A percentile compares a stretch with the other conserved stretches of the same genome.
These are phyloP conservation scores for Komagataella mondaviorum DNA, from an alignment of 805 yeast genomes.

Conservation along the genomic window DNA sequence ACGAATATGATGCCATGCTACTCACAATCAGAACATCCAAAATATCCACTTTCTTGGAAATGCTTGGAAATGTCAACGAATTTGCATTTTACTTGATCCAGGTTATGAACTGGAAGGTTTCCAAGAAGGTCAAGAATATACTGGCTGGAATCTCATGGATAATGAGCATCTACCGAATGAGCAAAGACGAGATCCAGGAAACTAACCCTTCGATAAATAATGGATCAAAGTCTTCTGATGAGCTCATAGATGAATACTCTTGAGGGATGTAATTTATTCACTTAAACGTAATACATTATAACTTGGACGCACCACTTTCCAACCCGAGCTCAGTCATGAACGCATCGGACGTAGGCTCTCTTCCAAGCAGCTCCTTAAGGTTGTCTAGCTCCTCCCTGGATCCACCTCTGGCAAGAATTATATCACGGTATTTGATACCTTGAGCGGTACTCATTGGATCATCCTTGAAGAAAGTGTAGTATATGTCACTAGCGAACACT, in stretches of 20 bases:
- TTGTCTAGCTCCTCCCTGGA: slow-evolving; percentile 55
- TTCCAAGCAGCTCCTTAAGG: slow-evolving; percentile 53
- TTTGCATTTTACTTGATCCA: slow-evolving; percentile 14
- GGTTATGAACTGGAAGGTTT: slow-evolving; percentile 10
- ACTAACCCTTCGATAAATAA: slow-evolving; percentile 1
- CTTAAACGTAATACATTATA: background rate
- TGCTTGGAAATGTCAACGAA: slow-evolving; percentile 17
- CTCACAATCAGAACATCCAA: slow-evolving; percentile 12
- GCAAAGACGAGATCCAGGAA: slow-evolving; percentile 14
- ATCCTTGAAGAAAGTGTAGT: slow-evolving; percentile 49
- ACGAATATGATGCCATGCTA: slow-evolving; percentile 2
- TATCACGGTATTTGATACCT: slow-evolving; percentile 61
- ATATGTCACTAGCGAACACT: slow-evolving; percentile 78
- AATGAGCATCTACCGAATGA: slow-evolving; percentile 13
- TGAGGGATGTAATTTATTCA: background rate
- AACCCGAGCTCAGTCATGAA: slow-evolving; percentile 58
- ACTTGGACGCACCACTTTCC: background rate
- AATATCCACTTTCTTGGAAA: slow-evolving; percentile 12
- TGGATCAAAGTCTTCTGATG: slow-evolving; percentile 1
- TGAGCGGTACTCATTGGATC: slow-evolving; percentile 51
- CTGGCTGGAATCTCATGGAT: slow-evolving; percentile 16
- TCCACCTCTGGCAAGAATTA: slow-evolving; percentile 61
- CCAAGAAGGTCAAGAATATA: slow-evolving; percentile 8
- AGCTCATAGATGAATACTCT: background rate
- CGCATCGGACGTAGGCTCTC: slow-evolving; percentile 63